Evolutionary conservation across 257 asterid genomes (phyloP), one percentile per base, ranked within the genome.

Genomic region (Solanum clarkiae): DNA sequence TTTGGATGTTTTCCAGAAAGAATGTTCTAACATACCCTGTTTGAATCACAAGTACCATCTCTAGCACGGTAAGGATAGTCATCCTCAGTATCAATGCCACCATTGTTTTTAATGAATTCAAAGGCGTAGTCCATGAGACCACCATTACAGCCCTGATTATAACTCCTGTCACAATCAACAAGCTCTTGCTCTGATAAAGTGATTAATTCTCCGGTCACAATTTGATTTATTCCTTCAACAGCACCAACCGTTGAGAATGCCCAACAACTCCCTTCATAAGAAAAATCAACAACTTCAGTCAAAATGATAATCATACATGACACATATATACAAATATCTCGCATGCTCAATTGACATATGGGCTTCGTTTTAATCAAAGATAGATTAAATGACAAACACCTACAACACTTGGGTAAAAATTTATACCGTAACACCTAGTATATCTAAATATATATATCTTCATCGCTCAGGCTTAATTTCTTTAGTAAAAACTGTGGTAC

Each of bases 181-280:
- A 96, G 90, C 85, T 96, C 98, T 85, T 96, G 99, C 90, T 96
- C 99, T 1, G 99, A 96, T 62, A 96, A 84, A 66, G 86, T 42
- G 8, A 87, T 70, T 81, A 93, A 36, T 2, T 93, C 92, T 24
- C 97, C 98, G 0, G 98, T 94, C 44, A 84, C 94, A 79, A 96
- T 94, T 91, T 93, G 89, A 85, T 94, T 94, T 79, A 93, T 85
- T 60, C 99, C 99, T 89, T 96, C 99, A 47, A 96, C 93, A 6
- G 98, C 97, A 57, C 90, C 97, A 12, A 94, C 84, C 0, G 99
- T 92, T 1, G 99, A 96, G 91, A 96, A 96, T 26, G 99, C 97
- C 99, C 99, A 96, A 88, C 99, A 96, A 88, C 98, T 94, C 94
- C 99, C 99, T 96, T 87, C 82, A 88, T 42, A 51, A 75, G 9